phyloP scores from a whole-genome alignment of 768 basidiomycete species.

The Lanmaoa pseudosensibilis region DNA sequence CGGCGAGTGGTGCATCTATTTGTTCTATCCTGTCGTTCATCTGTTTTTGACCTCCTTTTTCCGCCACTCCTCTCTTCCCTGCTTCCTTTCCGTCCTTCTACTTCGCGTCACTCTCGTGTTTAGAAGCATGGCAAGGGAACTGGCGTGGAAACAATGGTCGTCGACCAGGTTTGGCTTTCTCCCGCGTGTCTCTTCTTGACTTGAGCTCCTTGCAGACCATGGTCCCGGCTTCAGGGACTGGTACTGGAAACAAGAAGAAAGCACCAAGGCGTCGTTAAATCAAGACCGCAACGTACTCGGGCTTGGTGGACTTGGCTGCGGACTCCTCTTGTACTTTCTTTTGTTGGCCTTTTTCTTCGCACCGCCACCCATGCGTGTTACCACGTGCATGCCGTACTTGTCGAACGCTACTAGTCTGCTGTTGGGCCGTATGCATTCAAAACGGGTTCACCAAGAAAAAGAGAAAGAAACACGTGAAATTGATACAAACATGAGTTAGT shows the following conservation, averaged over 20 bases:
- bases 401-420: neutral
- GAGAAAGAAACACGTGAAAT: conserved; percentile 7
- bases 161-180: conserved; percentile 25
- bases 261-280: conserved; percentile 26
- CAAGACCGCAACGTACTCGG: neutral
- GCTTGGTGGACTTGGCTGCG: neutral
- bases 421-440: neutral
- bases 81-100: neutral
- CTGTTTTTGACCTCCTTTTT: neutral
- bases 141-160: conserved; percentile 12
- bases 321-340: neutral
- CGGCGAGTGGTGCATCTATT: conserved; percentile 27
- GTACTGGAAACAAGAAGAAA: conserved; percentile 21
- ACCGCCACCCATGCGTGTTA: neutral
- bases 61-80: neutral
- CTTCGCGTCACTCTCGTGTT: neutral
- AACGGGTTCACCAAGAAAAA: neutral
- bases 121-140: conserved; percentile 27
- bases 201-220: conserved; percentile 6
- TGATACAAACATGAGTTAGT: conserved; percentile 22
- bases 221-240: conserved; percentile 3
- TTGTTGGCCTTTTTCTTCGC: neutral
- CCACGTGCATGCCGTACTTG: neutral
- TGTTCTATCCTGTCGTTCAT: neutral
- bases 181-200: neutral